Conservation (phyloP, 192 early-diverging fungal genomes). For the Bifiguratus adelaidae region DNA sequence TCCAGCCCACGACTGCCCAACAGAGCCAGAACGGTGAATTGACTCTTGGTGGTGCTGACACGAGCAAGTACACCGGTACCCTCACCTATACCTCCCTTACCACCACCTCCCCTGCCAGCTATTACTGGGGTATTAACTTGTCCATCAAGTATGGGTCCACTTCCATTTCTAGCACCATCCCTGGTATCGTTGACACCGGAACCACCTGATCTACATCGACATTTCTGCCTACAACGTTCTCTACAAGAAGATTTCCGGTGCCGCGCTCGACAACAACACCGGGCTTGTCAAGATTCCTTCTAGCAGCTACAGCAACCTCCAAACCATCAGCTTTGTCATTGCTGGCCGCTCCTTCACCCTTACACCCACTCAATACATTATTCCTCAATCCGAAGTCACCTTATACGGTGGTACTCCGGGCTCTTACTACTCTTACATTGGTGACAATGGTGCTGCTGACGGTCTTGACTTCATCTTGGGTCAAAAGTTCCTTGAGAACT, state of each 20-base stretch:
- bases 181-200: slow-evolving; percentile 26
- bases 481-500: slow-evolving; percentile 35
- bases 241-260: slow-evolving; percentile 8
- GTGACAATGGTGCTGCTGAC: background rate
- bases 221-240: background rate
- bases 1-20: slow-evolving; percentile 17
- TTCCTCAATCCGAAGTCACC: slow-evolving; percentile 4
- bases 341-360: slow-evolving; percentile 7
- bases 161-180: background rate
- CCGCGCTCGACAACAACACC: slow-evolving; percentile 3
- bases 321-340: slow-evolving; percentile 12
- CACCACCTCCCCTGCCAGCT: slow-evolving; percentile 4
- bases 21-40: slow-evolving; percentile 34
- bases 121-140: slow-evolving; percentile 18
- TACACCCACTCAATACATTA: slow-evolving; percentile 8
- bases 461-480: slow-evolving; percentile 28
- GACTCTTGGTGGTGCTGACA: slow-evolving; percentile 32
- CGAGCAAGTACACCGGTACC: slow-evolving; percentile 24
- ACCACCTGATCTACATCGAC: slow-evolving; percentile 16
- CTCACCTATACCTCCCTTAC: slow-evolving; percentile 28
- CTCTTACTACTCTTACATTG: slow-evolving; percentile 6
- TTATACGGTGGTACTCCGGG: background rate
- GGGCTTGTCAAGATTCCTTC: slow-evolving; percentile 12
- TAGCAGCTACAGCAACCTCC: slow-evolving; percentile 5
- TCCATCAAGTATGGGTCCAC: slow-evolving; percentile 7